Base-by-base conservation (phyloP, 345 rosid genomes). In the Eucalyptus polyanthemos region DNA sequence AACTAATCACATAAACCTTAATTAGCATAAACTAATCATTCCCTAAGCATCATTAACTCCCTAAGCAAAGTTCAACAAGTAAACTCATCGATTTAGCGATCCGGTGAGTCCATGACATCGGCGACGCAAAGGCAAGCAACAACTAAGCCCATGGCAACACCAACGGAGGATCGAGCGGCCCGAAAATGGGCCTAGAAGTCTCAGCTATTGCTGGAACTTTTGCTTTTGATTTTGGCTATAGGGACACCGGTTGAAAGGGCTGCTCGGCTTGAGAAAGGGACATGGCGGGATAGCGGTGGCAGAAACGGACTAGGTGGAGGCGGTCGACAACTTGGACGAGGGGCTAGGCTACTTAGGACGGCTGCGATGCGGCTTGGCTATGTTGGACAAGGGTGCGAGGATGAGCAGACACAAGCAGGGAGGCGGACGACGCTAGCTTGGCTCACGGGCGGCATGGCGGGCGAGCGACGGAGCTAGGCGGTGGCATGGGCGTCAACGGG, bases 391-490 rank as follows among this genome's bases (percentile, higher is more conserved):
- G 53, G 53, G 53, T 0, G 8, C 1, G 0, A 15, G 19, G 53
- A 15, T 3, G 3, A 50, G 53, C 3, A 1, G 2, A 50, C 1
- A 1, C 8, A 0, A 50, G 53, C 1, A 2, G 7, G 53, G 53
- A 50, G 8, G 53, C 19, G 1, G 3, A 50, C 0, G 8, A 15
- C 8, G 8, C 3, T 50, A 1, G 53, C 53, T 15, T 50, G 53
- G 53, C 53, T 50, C 19, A 1, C 0, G 8, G 19, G 53, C 1
- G 19, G 19, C 53, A 50, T 1, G 8, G 53, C 19, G 1, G 19
- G 19, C 19, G 0, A 50, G 53, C 3, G 3, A 50, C 1, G 0
- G 3, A 1, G 1, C 8, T 15, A 1, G 53, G 7, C 0, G 3
- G 3, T 3, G 8, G 0, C 53, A 50, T 1, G 8, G 53, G 53